Percentiles rank a stretch among this genome's conserved stretches.
phyloP scores from a whole-genome alignment of 2,329 filamentous ascomycete species.

The Akanthomyces uredinophilus region DNA sequence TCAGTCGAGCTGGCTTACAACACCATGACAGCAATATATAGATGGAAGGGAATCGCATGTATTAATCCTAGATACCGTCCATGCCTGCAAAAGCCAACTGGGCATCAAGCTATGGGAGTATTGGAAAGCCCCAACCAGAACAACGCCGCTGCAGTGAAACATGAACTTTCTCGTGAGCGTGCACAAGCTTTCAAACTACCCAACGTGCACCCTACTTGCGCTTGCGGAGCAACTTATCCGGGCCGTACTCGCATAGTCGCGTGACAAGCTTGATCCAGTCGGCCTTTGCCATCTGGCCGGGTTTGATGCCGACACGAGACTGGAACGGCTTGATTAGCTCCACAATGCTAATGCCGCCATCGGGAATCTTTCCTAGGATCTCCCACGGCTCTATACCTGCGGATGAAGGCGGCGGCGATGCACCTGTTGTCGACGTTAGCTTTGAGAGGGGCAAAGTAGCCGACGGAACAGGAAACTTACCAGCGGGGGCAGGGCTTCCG shows the following conservation, averaged over 20 bases:
- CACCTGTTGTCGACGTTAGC: constrained; percentile 19
- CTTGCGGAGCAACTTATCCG: constrained; percentile 48
- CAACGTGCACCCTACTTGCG: constrained; percentile 16
- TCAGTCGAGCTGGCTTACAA: background rate
- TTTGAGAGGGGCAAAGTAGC: background rate
- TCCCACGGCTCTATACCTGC: constrained; percentile 44
- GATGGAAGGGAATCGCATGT: background rate
- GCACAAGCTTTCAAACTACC: background rate
- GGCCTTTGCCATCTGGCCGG: constrained; percentile 45
- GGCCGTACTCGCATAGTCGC: constrained; percentile 46
- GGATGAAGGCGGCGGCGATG: constrained; percentile 31
- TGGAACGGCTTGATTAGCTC: constrained; percentile 51
- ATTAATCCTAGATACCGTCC: background rate
- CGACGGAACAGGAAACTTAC: constrained; percentile 26
- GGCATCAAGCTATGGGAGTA: background rate
- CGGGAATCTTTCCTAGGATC: constrained; percentile 49
- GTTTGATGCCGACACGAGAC: constrained; percentile 46
- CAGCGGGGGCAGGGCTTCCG: constrained; percentile 47
- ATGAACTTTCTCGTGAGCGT: background rate
- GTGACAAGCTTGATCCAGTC: constrained; percentile 58
- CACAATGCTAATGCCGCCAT: constrained; percentile 49
- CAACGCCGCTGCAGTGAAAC: background rate
- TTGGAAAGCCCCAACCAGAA: background rate
- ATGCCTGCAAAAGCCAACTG: background rate
- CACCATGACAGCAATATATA: background rate